These are phyloP conservation scores for Tylopilus rubrobrunneus DNA, from an alignment of 768 basidiomycete species.

Conservation along the genomic window DNA sequence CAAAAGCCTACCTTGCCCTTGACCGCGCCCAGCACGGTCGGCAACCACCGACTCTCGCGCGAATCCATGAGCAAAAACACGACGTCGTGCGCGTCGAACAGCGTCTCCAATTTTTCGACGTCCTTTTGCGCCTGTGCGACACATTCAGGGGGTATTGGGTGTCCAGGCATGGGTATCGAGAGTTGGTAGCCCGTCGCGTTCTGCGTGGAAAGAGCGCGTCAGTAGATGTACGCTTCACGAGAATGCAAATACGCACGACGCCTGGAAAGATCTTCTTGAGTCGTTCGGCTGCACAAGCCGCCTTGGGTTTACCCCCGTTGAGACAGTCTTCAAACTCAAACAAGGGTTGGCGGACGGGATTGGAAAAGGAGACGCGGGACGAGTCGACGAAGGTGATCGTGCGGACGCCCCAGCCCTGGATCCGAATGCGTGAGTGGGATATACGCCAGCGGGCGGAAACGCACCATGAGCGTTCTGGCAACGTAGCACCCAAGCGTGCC, in stretches of 20 bases:
- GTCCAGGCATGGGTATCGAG: conserved; percentile 96
- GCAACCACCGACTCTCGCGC: conserved; percentile 95
- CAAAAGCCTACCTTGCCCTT: conserved; percentile 66
- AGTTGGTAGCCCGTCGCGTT: conserved; percentile 77
- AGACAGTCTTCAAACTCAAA: conserved; percentile 95
- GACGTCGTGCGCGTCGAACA: conserved; percentile 84
- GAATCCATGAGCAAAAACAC: conserved; percentile 97
- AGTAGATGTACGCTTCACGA: neutral
- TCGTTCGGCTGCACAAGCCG: conserved; percentile 80
- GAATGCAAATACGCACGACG: conserved; percentile 53
- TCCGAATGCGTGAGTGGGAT: neutral
- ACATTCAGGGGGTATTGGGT: conserved; percentile 69
- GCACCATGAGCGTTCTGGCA: conserved; percentile 80
- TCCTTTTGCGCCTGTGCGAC: conserved; percentile 61
- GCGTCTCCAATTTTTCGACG: conserved; percentile 65
- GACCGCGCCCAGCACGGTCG: conserved; percentile 79
- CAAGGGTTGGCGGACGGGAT: conserved; percentile 94
- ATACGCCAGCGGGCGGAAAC: neutral
- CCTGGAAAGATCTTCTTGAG: conserved; percentile 91
- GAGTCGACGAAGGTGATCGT: conserved; percentile 94
- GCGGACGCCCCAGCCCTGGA: conserved; percentile 91
- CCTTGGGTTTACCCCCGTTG: conserved; percentile 90
- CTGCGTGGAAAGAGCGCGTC: conserved; percentile 36
- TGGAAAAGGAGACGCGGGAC: conserved; percentile 89
- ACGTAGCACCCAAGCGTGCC: conserved; percentile 98